phyloP scores from a whole-genome alignment of 306 rosid genomes.

The Boehmeria nivea region DNA sequence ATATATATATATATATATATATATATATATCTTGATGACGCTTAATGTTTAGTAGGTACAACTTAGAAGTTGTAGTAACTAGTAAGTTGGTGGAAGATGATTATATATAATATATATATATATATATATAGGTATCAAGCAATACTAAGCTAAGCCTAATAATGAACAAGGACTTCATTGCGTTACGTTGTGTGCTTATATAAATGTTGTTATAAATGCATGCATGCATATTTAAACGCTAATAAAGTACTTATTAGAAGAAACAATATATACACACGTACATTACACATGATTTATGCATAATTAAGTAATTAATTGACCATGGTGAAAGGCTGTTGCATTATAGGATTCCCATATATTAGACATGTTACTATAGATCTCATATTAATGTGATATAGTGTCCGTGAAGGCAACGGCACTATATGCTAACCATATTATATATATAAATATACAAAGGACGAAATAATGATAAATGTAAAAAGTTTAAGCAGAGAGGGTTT shows the following conservation, averaged over 20 bases:
- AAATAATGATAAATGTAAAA: neutral
- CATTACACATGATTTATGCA: too few relatives aligned
- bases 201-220: slow-evolving; percentile 1
- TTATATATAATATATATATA: too few relatives aligned
- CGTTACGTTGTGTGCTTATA: slow-evolving; percentile 5
- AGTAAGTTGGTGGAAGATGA: neutral
- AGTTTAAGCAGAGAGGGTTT: neutral
- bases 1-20: neutral
- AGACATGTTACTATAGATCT: neutral
- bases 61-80: neutral
- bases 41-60: neutral
- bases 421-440: slow-evolving; percentile 7
- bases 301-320: neutral
- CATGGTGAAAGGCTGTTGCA: neutral
- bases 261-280: neutral
- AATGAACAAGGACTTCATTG: neutral
- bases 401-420: slow-evolving; percentile 76
- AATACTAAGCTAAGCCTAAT: neutral
- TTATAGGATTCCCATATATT: slow-evolving; percentile 25
- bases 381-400: slow-evolving; percentile 23
- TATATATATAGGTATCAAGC: neutral
- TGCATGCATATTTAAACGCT: neutral
- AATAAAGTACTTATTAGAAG: too few relatives aligned
- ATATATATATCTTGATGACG: neutral
- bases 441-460: neutral